Evolutionary conservation across 257 asterid species (phyloP).

Genomic region (Solanum chaucha): DNA sequence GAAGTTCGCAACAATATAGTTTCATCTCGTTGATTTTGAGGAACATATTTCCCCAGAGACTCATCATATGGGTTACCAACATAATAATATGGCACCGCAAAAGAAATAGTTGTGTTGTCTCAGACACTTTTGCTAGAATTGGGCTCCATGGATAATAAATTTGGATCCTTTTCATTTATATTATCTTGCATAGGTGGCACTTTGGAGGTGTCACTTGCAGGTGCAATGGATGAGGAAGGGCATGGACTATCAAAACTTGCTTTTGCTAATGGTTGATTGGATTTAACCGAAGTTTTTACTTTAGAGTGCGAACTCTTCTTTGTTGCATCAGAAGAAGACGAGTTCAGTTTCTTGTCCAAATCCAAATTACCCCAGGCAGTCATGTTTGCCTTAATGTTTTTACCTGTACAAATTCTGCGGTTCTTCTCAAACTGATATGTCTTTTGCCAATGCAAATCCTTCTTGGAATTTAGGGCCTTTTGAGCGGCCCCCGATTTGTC

Average conservation of each 20-base stretch:
- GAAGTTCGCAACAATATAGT: constrained; percentile 26
- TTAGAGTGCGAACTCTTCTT: constrained; percentile 33
- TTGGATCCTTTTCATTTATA: constrained; percentile 6
- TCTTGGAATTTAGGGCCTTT: constrained; percentile 35
- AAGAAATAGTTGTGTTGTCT: constrained; percentile 7
- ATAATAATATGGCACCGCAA: constrained; percentile 19
- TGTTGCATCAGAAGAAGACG: constrained; percentile 25
- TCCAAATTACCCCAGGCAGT: constrained; percentile 43
- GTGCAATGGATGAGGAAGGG: constrained; percentile 2
- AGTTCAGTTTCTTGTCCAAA: constrained; percentile 27
- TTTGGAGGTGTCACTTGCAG: neutral
- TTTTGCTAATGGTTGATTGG: constrained; percentile 13
- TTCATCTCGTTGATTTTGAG: constrained; percentile 44
- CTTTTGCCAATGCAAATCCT: constrained; percentile 56
- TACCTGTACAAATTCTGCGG: constrained; percentile 41
- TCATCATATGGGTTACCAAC: constrained; percentile 45
- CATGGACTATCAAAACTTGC: constrained; percentile 6
- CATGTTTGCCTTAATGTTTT: constrained; percentile 58
- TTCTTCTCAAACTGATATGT: constrained; percentile 51
- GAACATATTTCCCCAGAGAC: constrained; percentile 29
- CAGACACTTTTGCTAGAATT: constrained; percentile 5
- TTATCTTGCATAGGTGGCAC: constrained; percentile 14
- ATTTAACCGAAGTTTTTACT: constrained; percentile 11
- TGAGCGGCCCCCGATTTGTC: constrained; percentile 27
- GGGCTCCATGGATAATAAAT: constrained; percentile 9